These are phyloP conservation scores for Ogataea glucozyma DNA, from an alignment of 805 yeast genomes.

Conservation along the genomic window DNA sequence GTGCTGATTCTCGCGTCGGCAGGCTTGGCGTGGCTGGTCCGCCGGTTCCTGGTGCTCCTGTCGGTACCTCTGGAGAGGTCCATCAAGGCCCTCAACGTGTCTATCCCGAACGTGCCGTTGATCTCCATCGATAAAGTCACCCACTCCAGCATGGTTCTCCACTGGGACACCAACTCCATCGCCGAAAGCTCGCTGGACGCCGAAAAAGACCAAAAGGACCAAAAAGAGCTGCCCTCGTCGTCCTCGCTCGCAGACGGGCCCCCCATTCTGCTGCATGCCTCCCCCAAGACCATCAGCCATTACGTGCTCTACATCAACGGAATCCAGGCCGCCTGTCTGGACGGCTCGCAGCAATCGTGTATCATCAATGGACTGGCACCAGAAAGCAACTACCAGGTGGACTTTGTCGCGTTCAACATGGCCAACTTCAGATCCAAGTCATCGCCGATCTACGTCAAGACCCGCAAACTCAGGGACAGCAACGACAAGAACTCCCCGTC, in stretches of 20 bases:
- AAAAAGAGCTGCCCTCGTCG: neutral
- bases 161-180: conserved; percentile 47
- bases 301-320: conserved; percentile 44
- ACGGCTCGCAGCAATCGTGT: conserved; percentile 40
- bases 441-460: conserved; percentile 42
- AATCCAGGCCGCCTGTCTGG: conserved; percentile 35
- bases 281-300: conserved; percentile 34
- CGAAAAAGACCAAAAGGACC: conserved; percentile 12
- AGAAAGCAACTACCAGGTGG: conserved; percentile 42
- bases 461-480: conserved; percentile 28
- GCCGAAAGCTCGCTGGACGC: conserved; percentile 6
- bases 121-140: conserved; percentile 57
- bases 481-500: conserved; percentile 19
- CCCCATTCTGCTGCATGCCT: conserved; percentile 23
- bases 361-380: conserved; percentile 36
- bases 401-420: conserved; percentile 43
- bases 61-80: conserved; percentile 48
- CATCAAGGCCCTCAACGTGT: conserved; percentile 47
- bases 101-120: conserved; percentile 56
- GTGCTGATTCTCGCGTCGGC: conserved; percentile 22
- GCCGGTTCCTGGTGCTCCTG: conserved; percentile 29
- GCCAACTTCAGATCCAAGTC: conserved; percentile 43
- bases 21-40: conserved; percentile 33
- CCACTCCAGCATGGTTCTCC: conserved; percentile 46
- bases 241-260: conserved; percentile 22